Evolutionary conservation across 305 asterid genomes (phyloP), one percentile per base, ranked within the genome.

Genomic region (Rubia balearica): DNA sequence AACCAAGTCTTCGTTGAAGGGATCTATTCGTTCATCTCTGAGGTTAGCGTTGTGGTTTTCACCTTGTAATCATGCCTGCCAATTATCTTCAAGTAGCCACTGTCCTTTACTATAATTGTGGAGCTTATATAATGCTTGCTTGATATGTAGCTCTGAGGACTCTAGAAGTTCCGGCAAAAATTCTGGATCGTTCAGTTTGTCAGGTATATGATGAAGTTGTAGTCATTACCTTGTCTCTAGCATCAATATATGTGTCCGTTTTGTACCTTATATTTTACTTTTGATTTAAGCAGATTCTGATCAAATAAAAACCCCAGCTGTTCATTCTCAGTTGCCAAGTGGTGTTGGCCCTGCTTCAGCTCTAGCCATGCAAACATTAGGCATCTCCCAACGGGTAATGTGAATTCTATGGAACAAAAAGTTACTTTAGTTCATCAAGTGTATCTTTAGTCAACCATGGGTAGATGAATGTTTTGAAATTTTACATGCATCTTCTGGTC

Each of bases 1-100:
- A 85, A 90, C 97, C 68, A 91, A 88, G 83, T 90, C 98, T 30
- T 85, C 97, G 55, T 81, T 90, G 87, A 89, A 88, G 79, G 95
- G 92, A 83, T 78, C 89, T 78, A 84, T 83, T 6, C 86, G 74
- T 59, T 78, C 88, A 72, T 79, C 84, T 62, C 71, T 81, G 80
- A 84, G 96, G 97, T 91, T 76, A 68, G 85, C 76, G 57, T 76
- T 73, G 68, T 55, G 51, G 68, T 60, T 63, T 66, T 78, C 51
- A 71, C 69, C 33, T 59, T 66, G 53, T 68, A 51, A 63, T 40
- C 51, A 55, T 48, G 48, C 24, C 70, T 45, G 67, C 17, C 60
- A 66, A 66, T 17, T 5, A 27, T 7, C 48, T 22, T 49, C n/a
- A 13, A 45, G 30, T 65, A 27, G 65, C 13, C 5, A 45, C 61